These are phyloP conservation scores for Populus davidiana DNA, from an alignment of 345 rosid species.

Conservation along the genomic window DNA sequence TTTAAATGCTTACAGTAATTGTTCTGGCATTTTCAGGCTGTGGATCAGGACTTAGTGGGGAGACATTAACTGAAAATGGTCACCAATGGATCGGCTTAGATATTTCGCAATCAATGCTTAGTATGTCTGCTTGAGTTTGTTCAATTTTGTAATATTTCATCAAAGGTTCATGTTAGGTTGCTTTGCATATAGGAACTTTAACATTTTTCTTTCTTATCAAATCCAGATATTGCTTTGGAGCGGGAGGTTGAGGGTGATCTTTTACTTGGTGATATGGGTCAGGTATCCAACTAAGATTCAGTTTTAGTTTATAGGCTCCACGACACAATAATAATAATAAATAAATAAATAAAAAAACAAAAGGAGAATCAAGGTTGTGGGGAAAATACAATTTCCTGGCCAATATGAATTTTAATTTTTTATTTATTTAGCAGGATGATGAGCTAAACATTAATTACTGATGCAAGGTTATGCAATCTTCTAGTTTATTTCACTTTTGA, in stretches of 20 bases:
- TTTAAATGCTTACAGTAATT: not conserved
- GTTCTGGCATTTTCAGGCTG: conserved; percentile 49
- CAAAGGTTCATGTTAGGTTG: not conserved
- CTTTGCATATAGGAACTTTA: not conserved
- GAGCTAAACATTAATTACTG: not conserved
- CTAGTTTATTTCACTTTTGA: not conserved
- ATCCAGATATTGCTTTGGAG: conserved; percentile 72
- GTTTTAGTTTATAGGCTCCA: not conserved
- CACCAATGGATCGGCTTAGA: conserved; percentile 93
- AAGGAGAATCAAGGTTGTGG: not conserved
- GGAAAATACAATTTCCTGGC: not conserved
- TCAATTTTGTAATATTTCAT: not conserved
- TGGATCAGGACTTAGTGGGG: conserved; percentile 93
- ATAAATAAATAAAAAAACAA: not conserved
- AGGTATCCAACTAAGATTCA: conserved; percentile 40
- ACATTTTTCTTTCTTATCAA: not conserved
- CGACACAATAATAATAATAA: not conserved
- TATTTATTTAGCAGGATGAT: not conserved
- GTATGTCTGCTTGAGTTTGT: conserved; percentile 29
- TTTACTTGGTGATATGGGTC: conserved; percentile 93
- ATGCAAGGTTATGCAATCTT: not conserved
- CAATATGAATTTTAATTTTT: too few species aligned
- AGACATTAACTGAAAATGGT: conserved; percentile 74
- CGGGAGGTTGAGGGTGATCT: conserved; percentile 92
- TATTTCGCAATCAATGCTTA: conserved; percentile 85